Evolutionary conservation across 2,329 filamentous ascomycete genomes (phyloP).

Genomic region (Fusarium nematophilum): DNA sequence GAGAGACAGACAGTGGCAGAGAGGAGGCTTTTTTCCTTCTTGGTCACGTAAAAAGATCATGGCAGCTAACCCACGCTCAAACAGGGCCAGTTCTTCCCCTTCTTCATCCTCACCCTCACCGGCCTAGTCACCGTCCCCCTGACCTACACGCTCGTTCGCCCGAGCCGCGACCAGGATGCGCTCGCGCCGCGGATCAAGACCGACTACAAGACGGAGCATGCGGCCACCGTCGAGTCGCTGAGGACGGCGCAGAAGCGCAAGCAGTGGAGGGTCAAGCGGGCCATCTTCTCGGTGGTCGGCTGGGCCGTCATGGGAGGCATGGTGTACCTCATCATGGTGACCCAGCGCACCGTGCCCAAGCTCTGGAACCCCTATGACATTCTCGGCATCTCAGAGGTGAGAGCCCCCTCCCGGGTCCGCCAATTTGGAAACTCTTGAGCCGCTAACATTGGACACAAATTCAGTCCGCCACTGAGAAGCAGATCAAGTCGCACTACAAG

Average conservation of each 20-base stretch:
- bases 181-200: conserved; percentile 86
- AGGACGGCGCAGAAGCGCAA: conserved; percentile 89
- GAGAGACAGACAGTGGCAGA: background rate
- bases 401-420: conserved; percentile 34
- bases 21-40: background rate
- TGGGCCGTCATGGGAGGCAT: conserved; percentile 90
- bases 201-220: conserved; percentile 84
- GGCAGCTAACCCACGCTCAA: background rate
- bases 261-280: conserved; percentile 88
- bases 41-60: background rate
- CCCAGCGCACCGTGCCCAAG: conserved; percentile 76
- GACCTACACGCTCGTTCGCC: conserved; percentile 87
- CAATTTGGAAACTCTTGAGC: conserved; percentile 21
- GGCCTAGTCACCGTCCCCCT: conserved; percentile 89
- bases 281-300: conserved; percentile 78
- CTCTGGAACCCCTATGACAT: conserved; percentile 99
- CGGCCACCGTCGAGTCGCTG: conserved; percentile 83
- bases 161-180: conserved; percentile 79
- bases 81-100: conserved; percentile 96
- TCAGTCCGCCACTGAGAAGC: conserved; percentile 84
- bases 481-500: conserved; percentile 93
- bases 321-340: conserved; percentile 88
- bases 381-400: conserved; percentile 83
- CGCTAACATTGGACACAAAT: no score
- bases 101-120: conserved; percentile 94